Conservation (phyloP, 2,329 filamentous ascomycete genomes). For the Penicillium sclerotiorum region DNA sequence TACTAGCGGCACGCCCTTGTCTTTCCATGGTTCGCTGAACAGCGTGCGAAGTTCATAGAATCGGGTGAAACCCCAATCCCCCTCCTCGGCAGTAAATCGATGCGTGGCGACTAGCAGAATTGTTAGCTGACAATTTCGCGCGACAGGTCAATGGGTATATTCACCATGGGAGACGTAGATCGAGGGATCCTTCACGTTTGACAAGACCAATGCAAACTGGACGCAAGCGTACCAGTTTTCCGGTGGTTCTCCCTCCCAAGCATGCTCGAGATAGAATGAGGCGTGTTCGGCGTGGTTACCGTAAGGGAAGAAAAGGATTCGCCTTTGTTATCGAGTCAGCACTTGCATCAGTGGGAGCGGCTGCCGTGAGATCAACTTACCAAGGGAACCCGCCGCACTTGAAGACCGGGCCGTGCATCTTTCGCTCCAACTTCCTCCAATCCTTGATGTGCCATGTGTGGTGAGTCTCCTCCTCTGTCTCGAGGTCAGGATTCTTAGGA, state of each 20-base stretch:
- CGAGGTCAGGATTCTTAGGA: constrained; percentile 75
- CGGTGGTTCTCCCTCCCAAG: constrained; percentile 74
- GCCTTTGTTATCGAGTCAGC: constrained; percentile 58
- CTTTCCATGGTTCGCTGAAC: constrained; percentile 77
- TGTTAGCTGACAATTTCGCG: not conserved
- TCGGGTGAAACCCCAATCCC: constrained; percentile 98
- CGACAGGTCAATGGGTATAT: not conserved
- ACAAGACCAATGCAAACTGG: constrained; percentile 90
- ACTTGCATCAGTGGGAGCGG: not conserved
- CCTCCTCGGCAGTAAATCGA: constrained; percentile 93
- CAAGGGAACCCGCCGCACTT: constrained; percentile 85
- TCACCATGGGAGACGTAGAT: constrained; percentile 74
- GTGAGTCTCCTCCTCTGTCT: constrained; percentile 73
- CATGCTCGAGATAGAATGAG: constrained; percentile 96
- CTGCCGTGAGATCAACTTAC: constrained; percentile 53
- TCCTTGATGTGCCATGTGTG: constrained; percentile 86
- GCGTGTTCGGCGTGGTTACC: constrained; percentile 93
- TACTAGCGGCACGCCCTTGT: constrained; percentile 59
- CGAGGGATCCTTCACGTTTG: constrained; percentile 90
- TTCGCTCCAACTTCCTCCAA: constrained; percentile 76
- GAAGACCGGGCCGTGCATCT: constrained; percentile 86
- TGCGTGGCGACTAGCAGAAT: constrained; percentile 70
- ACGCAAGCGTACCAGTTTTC: constrained; percentile 97
- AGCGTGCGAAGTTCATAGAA: constrained; percentile 87
- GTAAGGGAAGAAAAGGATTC: constrained; percentile 90